Percentiles rank a stretch among this genome's conserved stretches.
These are phyloP conservation scores for Gigaspora rosea DNA, from an alignment of 192 early-diverging fungal genomes.

Conservation along the genomic window DNA sequence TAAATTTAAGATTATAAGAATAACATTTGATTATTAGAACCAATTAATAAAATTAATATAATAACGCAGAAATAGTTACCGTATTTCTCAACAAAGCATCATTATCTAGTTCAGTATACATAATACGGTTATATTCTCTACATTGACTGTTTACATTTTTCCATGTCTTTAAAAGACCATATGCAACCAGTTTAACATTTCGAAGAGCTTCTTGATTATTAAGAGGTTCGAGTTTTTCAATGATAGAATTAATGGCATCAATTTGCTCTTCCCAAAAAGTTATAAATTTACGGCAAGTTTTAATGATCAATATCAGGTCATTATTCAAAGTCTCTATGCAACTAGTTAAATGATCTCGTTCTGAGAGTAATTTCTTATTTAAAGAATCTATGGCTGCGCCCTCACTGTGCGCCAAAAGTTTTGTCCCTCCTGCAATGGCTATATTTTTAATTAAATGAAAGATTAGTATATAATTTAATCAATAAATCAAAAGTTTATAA, in stretches of 20 bases:
- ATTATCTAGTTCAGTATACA: neutral
- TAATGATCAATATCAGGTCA: neutral
- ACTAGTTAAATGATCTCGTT: neutral
- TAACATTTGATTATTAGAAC: too few species aligned
- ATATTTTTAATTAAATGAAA: too few species aligned
- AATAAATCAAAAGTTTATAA: too few species aligned
- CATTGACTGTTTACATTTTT: neutral
- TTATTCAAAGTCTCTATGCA: neutral
- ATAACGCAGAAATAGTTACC: neutral
- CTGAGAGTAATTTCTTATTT: neutral
- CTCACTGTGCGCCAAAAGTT: neutral
- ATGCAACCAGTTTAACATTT: neutral
- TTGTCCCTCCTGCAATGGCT: neutral
- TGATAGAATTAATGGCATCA: neutral
- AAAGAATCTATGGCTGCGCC: neutral
- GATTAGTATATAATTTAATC: too few species aligned
- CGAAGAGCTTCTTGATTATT: neutral
- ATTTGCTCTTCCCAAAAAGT: neutral
- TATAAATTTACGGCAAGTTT: neutral
- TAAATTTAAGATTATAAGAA: too few species aligned
- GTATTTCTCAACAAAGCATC: neutral
- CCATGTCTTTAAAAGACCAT: neutral
- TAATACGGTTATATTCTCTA: neutral
- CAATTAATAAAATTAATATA: neutral
- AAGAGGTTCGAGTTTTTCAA: neutral